Percentiles rank a stretch among this genome's conserved stretches.
phyloP scores from a whole-genome alignment of 192 early-diverging fungal genomes.

The Coemansia sp. region DNA sequence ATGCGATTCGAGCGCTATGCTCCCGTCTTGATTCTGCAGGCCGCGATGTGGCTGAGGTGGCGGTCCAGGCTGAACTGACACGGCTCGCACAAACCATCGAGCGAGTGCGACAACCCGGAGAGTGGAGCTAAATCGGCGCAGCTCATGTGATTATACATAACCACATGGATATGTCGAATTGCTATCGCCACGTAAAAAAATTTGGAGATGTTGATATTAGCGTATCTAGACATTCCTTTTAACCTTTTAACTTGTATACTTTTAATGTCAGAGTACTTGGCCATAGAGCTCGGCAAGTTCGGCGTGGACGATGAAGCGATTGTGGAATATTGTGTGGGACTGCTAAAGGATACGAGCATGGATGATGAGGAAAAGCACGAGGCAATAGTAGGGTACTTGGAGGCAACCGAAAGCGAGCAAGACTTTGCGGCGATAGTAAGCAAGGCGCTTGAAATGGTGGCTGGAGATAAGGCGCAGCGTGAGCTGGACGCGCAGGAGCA shows the following conservation, averaged over 20 bases:
- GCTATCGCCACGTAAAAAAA: not conserved
- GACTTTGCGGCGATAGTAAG: conserved; percentile 3
- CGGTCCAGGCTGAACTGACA: conserved; percentile 11
- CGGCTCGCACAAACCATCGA: conserved; percentile 12
- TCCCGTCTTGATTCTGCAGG: not conserved
- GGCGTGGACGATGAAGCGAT: conserved; percentile 46
- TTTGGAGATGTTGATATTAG: not conserved
- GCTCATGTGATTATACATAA: conserved; percentile 3
- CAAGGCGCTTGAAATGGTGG: conserved; percentile 10
- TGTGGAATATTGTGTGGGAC: conserved; percentile 39
- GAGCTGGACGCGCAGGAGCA: not conserved
- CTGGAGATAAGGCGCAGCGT: conserved; percentile 3
- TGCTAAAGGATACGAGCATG: conserved; percentile 24
- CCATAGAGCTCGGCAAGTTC: conserved; percentile 12
- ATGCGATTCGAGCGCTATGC: not conserved
- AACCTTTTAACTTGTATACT: not conserved
- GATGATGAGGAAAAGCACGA: conserved; percentile 32
- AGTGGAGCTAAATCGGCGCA: not conserved
- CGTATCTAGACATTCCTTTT: not conserved
- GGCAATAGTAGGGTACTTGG: conserved; percentile 37
- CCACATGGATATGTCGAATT: not conserved
- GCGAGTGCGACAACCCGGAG: not conserved
- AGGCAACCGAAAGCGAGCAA: conserved; percentile 18
- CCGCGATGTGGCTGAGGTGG: not conserved
- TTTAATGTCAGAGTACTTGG: conserved; percentile 29